phyloP scores from a whole-genome alignment of 2,329 filamentous ascomycete genomes.

The Tolypocladium nubicola region DNA sequence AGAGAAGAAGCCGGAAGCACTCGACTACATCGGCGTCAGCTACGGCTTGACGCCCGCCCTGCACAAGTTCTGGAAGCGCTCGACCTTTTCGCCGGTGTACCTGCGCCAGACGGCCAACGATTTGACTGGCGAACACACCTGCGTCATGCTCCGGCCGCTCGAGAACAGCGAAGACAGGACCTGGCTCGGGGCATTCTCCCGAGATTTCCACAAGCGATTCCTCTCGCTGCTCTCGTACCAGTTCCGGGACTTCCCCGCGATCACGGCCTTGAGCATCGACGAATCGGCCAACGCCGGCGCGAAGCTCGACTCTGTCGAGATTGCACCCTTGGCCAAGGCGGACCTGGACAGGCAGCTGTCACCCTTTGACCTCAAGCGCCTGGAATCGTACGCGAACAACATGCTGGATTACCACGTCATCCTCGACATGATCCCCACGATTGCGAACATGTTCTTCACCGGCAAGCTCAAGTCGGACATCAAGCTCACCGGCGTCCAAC shows the following conservation, averaged over 20 bases:
- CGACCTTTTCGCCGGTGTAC: slow-evolving; percentile 80
- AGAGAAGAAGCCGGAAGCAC: slow-evolving; percentile 65
- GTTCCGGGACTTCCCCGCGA: slow-evolving; percentile 71
- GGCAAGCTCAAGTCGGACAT: slow-evolving; percentile 59
- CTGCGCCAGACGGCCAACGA: slow-evolving; percentile 93
- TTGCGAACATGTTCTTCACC: slow-evolving; percentile 78
- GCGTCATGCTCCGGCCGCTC: slow-evolving; percentile 87
- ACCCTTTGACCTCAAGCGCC: slow-evolving; percentile 87
- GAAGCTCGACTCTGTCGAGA: slow-evolving; percentile 44
- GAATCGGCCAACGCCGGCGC: slow-evolving; percentile 71
- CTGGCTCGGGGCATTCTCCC: slow-evolving; percentile 85
- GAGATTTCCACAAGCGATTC: slow-evolving; percentile 94
- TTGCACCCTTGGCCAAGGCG: slow-evolving; percentile 53
- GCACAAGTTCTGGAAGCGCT: slow-evolving; percentile 95
- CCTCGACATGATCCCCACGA: slow-evolving; percentile 75
- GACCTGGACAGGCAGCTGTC: slow-evolving; percentile 72
- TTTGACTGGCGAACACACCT: slow-evolving; percentile 92
- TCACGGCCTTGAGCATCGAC: slow-evolving; percentile 76
- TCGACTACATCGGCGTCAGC: slow-evolving; percentile 93
- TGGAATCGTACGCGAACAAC: slow-evolving; percentile 93
- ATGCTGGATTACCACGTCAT: slow-evolving; percentile 98
- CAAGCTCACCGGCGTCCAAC: slow-evolving; percentile 71
- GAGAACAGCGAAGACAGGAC: slow-evolving; percentile 55
- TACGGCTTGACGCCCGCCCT: slow-evolving; percentile 81
- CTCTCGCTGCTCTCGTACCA: slow-evolving; percentile 82